Percentiles rank a stretch among this genome's conserved stretches.
These are phyloP conservation scores for Polyporus tsugae DNA, from an alignment of 1,284 basidiomycete species.

Conservation along the genomic window DNA sequence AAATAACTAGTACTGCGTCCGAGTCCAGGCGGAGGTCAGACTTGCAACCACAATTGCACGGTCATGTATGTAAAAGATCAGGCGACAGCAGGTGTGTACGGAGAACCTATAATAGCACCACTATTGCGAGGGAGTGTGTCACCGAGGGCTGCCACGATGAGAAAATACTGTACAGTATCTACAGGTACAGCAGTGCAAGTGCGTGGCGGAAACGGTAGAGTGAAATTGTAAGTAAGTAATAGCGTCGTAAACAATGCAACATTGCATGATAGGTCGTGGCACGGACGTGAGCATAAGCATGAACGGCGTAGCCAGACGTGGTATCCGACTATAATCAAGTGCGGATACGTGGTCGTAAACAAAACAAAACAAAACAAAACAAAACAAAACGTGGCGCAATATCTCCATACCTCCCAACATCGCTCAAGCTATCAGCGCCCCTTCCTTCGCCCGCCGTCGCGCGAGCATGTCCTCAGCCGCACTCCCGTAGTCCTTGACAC, in stretches of 20 bases:
- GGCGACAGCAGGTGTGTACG: no score
- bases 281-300: background rate
- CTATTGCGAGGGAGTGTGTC: background rate
- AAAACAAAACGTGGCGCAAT: background rate
- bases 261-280: background rate
- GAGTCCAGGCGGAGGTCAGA: no score
- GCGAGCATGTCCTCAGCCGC: constrained; percentile 16
- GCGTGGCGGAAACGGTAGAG: background rate
- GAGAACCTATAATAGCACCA: background rate
- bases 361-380: background rate
- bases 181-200: constrained; percentile 20
- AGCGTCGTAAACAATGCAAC: background rate
- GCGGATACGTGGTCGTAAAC: background rate
- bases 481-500: constrained; percentile 17
- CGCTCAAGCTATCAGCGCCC: background rate
- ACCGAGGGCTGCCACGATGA: background rate
- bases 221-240: background rate
- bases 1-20: no score
- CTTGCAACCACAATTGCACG: no score
- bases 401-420: background rate
- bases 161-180: constrained; percentile 20
- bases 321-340: background rate
- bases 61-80: no score
- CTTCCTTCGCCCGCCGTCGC: constrained; percentile 5
- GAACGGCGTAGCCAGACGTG: constrained; percentile 1